These are phyloP conservation scores for Yamagishiella unicocca DNA, from an alignment of 139 green algal species.

Conservation along the genomic window DNA sequence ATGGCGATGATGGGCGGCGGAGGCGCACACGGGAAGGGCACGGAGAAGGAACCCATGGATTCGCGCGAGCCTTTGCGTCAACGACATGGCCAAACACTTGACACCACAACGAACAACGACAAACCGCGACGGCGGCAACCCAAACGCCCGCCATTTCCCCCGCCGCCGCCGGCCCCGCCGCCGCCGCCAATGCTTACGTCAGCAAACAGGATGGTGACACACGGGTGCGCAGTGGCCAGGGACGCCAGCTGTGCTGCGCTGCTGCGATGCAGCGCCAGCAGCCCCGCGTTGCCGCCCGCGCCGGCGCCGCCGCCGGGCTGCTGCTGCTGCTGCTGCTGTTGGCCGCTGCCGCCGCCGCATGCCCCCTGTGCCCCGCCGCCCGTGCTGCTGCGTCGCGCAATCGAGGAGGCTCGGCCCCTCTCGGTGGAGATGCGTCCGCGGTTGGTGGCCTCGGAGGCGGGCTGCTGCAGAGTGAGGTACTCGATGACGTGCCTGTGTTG, in stretches of 20 bases:
- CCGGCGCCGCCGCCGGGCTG: background rate
- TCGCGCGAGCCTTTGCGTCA: no score
- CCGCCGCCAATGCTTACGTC: background rate
- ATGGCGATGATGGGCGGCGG: no score
- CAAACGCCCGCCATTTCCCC: background rate
- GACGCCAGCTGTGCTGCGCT: slow-evolving; percentile 14
- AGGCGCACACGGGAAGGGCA: no score
- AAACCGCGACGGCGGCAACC: no score
- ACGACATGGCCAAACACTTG: no score
- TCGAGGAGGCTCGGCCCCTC: no score
- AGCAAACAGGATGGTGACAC: slow-evolving; percentile 33
- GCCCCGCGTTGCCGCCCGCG: background rate
- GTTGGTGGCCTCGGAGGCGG: background rate
- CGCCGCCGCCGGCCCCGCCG: no score
- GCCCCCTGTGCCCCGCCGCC: no score
- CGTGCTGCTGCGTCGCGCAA: no score
- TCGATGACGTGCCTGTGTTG: slow-evolving; percentile 32
- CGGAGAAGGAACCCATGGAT: no score
- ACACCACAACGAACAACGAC: no score
- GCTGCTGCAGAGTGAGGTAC: slow-evolving; percentile 27
- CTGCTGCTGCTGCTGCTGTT: background rate
- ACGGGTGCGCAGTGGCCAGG: slow-evolving; percentile 28
- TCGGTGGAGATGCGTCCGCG: background rate
- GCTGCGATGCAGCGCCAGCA: slow-evolving; percentile 19
- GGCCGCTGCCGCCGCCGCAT: background rate